A percentile compares a stretch with the other conserved stretches of the same genome.
Evolutionary conservation across 1,284 basidiomycete species (phyloP).

Genomic region (Cronartium ribicola): DNA sequence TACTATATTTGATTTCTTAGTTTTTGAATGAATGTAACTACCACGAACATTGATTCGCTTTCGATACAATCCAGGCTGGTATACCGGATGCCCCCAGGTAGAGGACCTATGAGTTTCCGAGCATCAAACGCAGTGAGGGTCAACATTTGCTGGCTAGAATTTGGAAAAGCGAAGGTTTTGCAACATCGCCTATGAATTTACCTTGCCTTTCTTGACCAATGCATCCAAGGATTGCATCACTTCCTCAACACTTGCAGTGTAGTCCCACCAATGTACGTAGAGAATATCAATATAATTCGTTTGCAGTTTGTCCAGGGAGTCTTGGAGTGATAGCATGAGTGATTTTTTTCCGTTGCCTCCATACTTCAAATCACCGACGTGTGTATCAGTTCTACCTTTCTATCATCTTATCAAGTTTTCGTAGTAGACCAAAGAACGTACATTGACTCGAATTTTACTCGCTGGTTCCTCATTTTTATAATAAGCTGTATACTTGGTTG

Average conservation of each 20-base stretch:
- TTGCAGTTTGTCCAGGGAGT: conserved; percentile 59
- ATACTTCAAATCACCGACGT: neutral
- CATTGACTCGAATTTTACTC: neutral
- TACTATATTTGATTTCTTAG: neutral
- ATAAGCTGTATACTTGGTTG: neutral
- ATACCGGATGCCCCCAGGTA: conserved; percentile 56
- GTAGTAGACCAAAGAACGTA: neutral
- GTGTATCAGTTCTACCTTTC: neutral
- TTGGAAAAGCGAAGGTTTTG: no score
- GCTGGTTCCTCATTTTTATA: neutral
- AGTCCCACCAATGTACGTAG: conserved; percentile 61
- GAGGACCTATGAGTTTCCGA: conserved; percentile 53
- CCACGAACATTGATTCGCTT: conserved; percentile 55
- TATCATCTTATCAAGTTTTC: neutral
- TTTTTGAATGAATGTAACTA: neutral
- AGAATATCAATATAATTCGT: conserved; percentile 57
- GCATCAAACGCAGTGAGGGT: no score
- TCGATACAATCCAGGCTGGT: conserved; percentile 60
- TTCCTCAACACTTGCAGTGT: conserved; percentile 58
- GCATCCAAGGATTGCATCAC: conserved; percentile 59
- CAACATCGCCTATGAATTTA: no score
- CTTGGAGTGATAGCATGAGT: conserved; percentile 44
- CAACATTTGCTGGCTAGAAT: no score
- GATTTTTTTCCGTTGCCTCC: conserved; percentile 44
- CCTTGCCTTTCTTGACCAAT: conserved; percentile 55